Evolutionary conservation across 73 alveolate genomes (phyloP).

Genomic region (Blepharisma stoltei): DNA sequence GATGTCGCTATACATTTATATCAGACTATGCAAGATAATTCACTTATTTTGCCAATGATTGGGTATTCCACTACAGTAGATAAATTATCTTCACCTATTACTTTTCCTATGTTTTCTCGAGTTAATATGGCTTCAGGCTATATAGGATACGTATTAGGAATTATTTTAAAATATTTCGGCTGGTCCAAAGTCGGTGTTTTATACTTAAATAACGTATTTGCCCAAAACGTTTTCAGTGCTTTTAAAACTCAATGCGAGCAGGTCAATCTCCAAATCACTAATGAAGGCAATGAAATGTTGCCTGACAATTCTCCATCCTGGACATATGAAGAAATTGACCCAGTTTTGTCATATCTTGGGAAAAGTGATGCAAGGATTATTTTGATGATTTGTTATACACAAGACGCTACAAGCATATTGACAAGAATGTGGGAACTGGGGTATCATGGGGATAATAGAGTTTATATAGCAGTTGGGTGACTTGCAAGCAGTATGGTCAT

Average conservation of each 20-base stretch:
- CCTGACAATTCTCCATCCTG: conserved; percentile 11
- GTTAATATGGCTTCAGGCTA: conserved; percentile 8
- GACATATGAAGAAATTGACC: conserved; percentile 3
- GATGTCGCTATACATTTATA: not conserved
- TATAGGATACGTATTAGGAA: not conserved
- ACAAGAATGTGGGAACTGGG: conserved; percentile 13
- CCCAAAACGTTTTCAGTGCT: conserved; percentile 1
- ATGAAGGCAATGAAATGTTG: conserved; percentile 17
- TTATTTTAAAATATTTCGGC: conserved; percentile 16
- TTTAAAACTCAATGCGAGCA: not conserved
- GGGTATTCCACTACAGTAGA: conserved; percentile 16
- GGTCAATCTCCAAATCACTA: not conserved
- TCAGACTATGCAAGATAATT: not conserved
- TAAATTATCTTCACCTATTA: not conserved
- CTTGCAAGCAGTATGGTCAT: not conserved
- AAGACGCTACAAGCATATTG: not conserved
- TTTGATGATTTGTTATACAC: not conserved
- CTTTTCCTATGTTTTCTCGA: conserved; percentile 7
- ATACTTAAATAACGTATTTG: not conserved
- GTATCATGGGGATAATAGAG: conserved; percentile 4
- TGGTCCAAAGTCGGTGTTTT: conserved; percentile 14
- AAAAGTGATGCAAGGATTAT: conserved; percentile 26
- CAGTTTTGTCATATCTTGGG: not conserved
- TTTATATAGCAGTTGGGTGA: conserved; percentile 19
- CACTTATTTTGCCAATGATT: not conserved